Conservation (phyloP, 2,329 filamentous ascomycete species). For the Arachnomyces sp. region DNA sequence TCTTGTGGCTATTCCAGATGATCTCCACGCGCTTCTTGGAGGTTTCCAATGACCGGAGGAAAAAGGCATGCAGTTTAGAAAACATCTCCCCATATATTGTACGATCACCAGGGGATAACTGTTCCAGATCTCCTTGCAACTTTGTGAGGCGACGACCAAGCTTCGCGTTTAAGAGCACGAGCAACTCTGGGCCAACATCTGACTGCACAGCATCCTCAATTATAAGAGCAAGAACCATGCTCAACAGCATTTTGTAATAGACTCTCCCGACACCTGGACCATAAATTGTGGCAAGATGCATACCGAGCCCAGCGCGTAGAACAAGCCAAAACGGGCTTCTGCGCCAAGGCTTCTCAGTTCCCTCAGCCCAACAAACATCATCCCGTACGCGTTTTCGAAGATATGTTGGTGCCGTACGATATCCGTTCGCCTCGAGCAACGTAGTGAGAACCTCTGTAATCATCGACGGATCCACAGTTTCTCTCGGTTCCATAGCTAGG, state of each 20-base stretch:
- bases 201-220: no score
- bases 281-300: slow-evolving; percentile 39
- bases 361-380: slow-evolving; percentile 46
- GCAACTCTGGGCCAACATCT: slow-evolving; percentile 24
- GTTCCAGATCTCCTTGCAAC: slow-evolving; percentile 37
- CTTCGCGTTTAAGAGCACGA: slow-evolving; percentile 42
- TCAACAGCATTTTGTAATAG: slow-evolving; percentile 53
- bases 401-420: slow-evolving; percentile 22
- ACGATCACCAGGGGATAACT: slow-evolving; percentile 7
- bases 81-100: slow-evolving; percentile 24
- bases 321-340: slow-evolving; percentile 55
- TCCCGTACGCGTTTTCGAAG: slow-evolving; percentile 55
- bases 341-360: slow-evolving; percentile 50
- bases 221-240: slow-evolving; percentile 32
- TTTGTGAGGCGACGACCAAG: slow-evolving; percentile 52
- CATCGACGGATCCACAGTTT: slow-evolving; percentile 49
- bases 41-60: slow-evolving; percentile 22
- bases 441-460: slow-evolving; percentile 54
- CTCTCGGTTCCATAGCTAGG: slow-evolving; percentile 45
- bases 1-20: slow-evolving; percentile 37
- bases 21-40: slow-evolving; percentile 24
- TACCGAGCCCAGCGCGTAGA: slow-evolving; percentile 50
- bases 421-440: slow-evolving; percentile 49
- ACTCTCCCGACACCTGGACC: slow-evolving; percentile 37
- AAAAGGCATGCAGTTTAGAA: slow-evolving; percentile 16